Evolutionary conservation across 257 asterid genomes (phyloP), one percentile per base, ranked within the genome.

Genomic region (Verbena officinalis): DNA sequence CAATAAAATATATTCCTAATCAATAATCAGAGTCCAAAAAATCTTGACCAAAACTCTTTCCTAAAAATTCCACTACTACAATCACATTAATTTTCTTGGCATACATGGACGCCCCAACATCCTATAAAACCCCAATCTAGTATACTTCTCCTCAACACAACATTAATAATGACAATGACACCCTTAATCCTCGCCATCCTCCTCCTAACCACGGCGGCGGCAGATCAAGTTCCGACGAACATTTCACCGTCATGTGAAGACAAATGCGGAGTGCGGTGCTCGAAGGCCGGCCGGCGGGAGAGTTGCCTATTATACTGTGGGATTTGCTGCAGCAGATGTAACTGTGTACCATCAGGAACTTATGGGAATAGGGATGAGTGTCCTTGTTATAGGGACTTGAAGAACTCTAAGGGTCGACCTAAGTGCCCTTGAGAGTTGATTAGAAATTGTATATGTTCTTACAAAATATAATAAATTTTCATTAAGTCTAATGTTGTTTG

Each of bases 361-460:
- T 67, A 31, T 45, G 86, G 86, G 0, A 55, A 80, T 17, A 72
- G 45, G 53, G 79, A 68, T 1, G 83, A 80, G 33, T 80, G 86
- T 20, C 83, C 80, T 62, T 83, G 88, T 50, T 76, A 82, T 15
- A 78, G 84, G 38, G 84, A 81, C 67, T 22, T 69, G 71, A 74
- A 73, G 59, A 79, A 80, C 68, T 80, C 82, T 45, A 83, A 77
- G 44, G 89, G 78, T 0, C 9, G 13, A 12, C 66, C 84, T 44
- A 80, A 80, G 77, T 83, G 84, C 69, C 84, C 86, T 72, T 79
- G 62, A 23, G 39, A 30, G n/a, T n/a, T n/a, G n/a, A n/a, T n/a
- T n/a, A n/a, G n/a, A n/a, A n/a, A n/a, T n/a, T n/a, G n/a, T n/a
- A n/a, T n/a, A n/a, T n/a, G n/a, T n/a, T n/a, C n/a, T n/a, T n/a